Evolutionary conservation across 805 yeast genomes (phyloP), one percentile per base, ranked within the genome.

Genomic region (Starmerella potacharoeniae): DNA sequence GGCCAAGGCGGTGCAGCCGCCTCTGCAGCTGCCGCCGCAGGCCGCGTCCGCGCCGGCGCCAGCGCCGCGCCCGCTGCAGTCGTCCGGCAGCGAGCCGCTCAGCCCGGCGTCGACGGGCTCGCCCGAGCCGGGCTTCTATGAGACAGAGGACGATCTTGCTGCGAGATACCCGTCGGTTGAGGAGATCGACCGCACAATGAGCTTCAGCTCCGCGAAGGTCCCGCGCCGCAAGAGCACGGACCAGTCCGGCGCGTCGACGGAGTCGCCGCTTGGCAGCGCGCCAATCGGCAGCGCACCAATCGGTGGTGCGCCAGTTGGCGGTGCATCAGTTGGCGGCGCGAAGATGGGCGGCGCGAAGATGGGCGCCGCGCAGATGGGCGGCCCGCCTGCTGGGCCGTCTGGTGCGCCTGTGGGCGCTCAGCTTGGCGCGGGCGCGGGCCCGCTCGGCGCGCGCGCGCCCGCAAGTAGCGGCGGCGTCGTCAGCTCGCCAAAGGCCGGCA

Each of bases 91-190:
- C 17, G 41, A 29, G 33, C 47, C 43, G 42, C 17, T 42, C 22
- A 54, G 53, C 43, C 48, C 54, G 7, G 6, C 5, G 14, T 48
- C 43, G 28, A 36, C 51, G 17, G 35, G 51, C 42, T 48, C 51
- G 22, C 35, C 33, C 7, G 41, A 35, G 34, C 43, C 51, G 9
- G 49, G 34, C 9, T 4, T 34, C 5, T 46, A 33, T 17, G 49
- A 46, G 43, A 29, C 51, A 7, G 61, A 56, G 33, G 63, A 56
- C 6, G 65, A 65, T 17, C 58, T 64, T 31, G 62, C 58, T 11
- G 53, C 61, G 10, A 55, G 67, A 39, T 69, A 56, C 56, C 72
- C 72, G 10, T 58, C 70, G 1, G 62, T 69, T n/a, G 72, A 68
- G 50, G 71, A 69, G 49, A 62, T 68, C 39, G 59, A 59, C 37